Evolutionary conservation across 768 basidiomycete genomes (phyloP), one percentile per base, ranked within the genome.

Genomic region (Suillus sp.): DNA sequence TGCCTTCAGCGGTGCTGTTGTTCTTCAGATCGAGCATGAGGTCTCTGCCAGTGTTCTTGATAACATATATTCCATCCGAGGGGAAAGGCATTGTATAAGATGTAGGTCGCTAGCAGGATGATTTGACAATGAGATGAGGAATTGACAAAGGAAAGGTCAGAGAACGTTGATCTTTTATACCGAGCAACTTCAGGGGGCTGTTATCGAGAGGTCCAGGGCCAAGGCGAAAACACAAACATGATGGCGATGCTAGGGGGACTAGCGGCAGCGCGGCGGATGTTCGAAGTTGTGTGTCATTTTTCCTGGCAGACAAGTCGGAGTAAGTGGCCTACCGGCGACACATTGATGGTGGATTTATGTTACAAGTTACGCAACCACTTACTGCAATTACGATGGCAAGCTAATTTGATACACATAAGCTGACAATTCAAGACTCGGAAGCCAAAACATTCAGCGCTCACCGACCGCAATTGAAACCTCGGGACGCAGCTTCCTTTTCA

Each of bases 71-170:
- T 50, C 48, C 48, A 9, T 50, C 25, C 16, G 0, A 2, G 14
- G 48, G 3, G 8, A 50, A 50, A 27, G 48, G 48, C 48, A 50
- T 50, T 50, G 48, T 50, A 50, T 50, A 50, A 50, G 25, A 50
- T 16, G 48, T 27, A 50, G 25, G 7, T 50, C 1, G 25, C 14
- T 50, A 27, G 48, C 18, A 50, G 3, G 48, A 27, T 50, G 48
- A 27, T 50, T 13, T 9, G 2, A 27, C 20, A 27, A 27, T 50
- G 25, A 18, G 8, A 50, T 1, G 48, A 50, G 25, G 25, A 32
- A 32, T 6, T 32, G 4, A 16, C 3, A 14, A 50, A 27, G 2
- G 48, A 50, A 50, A 50, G 14, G 3, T 27, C 22, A 14, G 2
- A 50, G 25, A 50, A 16, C 14, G 16, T 8, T 50, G 25, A 8